Evolutionary conservation across 73 alveolate species (phyloP).

Genomic region (Tetrahymena thermophila): DNA sequence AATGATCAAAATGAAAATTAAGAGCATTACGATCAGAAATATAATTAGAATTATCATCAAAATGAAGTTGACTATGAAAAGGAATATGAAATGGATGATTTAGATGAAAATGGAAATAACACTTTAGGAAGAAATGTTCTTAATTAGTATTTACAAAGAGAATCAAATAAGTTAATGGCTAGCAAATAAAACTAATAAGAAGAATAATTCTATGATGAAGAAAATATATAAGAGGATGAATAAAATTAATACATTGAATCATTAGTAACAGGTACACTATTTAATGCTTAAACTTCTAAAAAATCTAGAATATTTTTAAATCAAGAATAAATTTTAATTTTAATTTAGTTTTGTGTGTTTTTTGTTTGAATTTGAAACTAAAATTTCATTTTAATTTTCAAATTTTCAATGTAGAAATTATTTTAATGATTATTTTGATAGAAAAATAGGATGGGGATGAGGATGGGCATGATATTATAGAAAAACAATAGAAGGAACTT

Average conservation of each 20-base stretch:
- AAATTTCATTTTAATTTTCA: too few relatives aligned
- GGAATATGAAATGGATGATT: not conserved
- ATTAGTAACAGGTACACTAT: not conserved
- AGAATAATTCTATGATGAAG: not conserved
- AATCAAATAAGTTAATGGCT: not conserved
- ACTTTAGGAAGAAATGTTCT: not conserved
- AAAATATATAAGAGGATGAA: not conserved
- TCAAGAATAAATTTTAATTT: too few relatives aligned
- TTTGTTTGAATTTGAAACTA: not conserved
- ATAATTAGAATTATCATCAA: not conserved
- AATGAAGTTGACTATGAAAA: not conserved
- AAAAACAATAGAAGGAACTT: not conserved
- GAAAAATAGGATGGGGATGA: not conserved
- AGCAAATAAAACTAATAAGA: not conserved
- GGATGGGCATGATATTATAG: not conserved
- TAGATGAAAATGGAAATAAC: not conserved
- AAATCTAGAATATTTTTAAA: too few relatives aligned
- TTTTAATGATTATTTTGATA: too few relatives aligned
- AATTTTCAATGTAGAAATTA: not conserved
- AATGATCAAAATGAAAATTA: not conserved
- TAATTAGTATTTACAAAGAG: not conserved
- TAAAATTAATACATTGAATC: not conserved
- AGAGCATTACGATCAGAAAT: not conserved
- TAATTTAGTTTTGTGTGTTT: not conserved
- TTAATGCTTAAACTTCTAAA: too few relatives aligned